A percentile compares a stretch with the other conserved stretches of the same genome.
These are phyloP conservation scores for Irpex sp. DNA, from an alignment of 1,284 basidiomycete genomes.

Conservation along the genomic window DNA sequence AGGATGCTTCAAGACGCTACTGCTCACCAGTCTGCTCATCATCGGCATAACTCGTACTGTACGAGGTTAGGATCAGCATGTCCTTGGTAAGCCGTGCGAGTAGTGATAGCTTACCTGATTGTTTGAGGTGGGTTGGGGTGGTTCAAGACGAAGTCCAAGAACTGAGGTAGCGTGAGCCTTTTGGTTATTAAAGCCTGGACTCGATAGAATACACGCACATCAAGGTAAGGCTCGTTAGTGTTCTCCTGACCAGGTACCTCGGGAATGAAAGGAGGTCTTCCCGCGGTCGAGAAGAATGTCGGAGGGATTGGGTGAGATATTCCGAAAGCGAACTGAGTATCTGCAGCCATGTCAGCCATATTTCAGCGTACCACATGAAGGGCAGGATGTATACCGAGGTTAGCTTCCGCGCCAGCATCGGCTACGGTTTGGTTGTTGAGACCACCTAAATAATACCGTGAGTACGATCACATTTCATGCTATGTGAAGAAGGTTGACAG, in stretches of 20 bases:
- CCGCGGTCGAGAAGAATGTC: slow-evolving; percentile 61
- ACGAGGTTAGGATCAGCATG: background rate
- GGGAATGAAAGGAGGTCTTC: slow-evolving; percentile 54
- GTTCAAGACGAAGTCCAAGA: slow-evolving; percentile 48
- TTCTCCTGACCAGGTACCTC: slow-evolving; percentile 37
- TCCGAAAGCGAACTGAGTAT: slow-evolving; percentile 42
- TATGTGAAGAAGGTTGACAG: background rate
- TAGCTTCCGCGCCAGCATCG: slow-evolving; percentile 62
- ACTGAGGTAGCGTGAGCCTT: slow-evolving; percentile 31
- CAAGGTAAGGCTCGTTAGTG: slow-evolving; percentile 64
- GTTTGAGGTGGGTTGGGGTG: slow-evolving; percentile 44
- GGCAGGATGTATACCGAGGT: slow-evolving; percentile 35
- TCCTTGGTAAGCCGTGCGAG: background rate
- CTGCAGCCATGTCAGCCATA: slow-evolving; percentile 23
- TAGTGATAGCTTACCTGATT: slow-evolving; percentile 34
- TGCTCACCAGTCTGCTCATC: slow-evolving; percentile 52
- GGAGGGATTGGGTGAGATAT: slow-evolving; percentile 45
- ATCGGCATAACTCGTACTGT: slow-evolving; percentile 59
- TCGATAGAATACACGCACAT: slow-evolving; percentile 28
- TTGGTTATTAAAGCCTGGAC: background rate
- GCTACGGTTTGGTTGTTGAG: slow-evolving; percentile 55
- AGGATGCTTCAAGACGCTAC: background rate
- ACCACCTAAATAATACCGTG: slow-evolving; percentile 34
- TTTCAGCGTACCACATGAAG: no score
- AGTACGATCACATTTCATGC: background rate